These are phyloP conservation scores for Lentinula detonsa DNA, from an alignment of 768 basidiomycete genomes.

Conservation along the genomic window DNA sequence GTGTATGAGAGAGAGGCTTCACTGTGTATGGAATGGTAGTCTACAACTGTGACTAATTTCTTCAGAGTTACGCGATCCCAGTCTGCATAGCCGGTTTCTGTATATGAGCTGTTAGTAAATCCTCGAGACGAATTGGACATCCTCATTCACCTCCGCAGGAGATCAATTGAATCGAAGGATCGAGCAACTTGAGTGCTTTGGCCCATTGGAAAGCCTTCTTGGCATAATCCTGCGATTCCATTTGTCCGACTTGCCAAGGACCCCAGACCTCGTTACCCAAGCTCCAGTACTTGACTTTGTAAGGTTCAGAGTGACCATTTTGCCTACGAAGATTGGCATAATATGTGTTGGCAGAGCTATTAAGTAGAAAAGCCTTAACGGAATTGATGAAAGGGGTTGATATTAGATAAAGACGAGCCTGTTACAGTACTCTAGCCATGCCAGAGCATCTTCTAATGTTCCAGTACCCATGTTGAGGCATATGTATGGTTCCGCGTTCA, in stretches of 20 bases:
- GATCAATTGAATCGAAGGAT: conserved; percentile 48
- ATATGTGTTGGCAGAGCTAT: conserved; percentile 31
- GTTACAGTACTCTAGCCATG: conserved; percentile 62
- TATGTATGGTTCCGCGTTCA: conserved; percentile 52
- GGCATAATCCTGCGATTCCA: conserved; percentile 48
- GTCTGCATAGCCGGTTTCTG: conserved; percentile 35
- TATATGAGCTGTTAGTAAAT: neutral
- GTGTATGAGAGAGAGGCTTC: conserved; percentile 4
- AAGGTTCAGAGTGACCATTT: conserved; percentile 51
- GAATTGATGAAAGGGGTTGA: neutral
- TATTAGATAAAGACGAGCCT: conserved; percentile 21
- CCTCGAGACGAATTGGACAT: conserved; percentile 8
- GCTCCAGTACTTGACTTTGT: conserved; percentile 42
- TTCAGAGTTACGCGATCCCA: conserved; percentile 36
- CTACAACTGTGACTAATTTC: conserved; percentile 38
- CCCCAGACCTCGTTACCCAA: conserved; percentile 55
- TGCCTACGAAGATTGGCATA: conserved; percentile 56
- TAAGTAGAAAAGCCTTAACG: neutral
- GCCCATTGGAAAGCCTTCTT: conserved; percentile 57
- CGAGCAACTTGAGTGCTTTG: conserved; percentile 50
- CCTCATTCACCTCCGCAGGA: conserved; percentile 40
- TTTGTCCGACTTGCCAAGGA: conserved; percentile 48
- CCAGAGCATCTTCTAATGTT: conserved; percentile 52
- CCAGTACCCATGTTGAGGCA: conserved; percentile 64
- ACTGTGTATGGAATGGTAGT: conserved; percentile 45